These are phyloP conservation scores for Yamadazyma buinensis DNA, from an alignment of 1,139 yeast species.

Conservation along the genomic window DNA sequence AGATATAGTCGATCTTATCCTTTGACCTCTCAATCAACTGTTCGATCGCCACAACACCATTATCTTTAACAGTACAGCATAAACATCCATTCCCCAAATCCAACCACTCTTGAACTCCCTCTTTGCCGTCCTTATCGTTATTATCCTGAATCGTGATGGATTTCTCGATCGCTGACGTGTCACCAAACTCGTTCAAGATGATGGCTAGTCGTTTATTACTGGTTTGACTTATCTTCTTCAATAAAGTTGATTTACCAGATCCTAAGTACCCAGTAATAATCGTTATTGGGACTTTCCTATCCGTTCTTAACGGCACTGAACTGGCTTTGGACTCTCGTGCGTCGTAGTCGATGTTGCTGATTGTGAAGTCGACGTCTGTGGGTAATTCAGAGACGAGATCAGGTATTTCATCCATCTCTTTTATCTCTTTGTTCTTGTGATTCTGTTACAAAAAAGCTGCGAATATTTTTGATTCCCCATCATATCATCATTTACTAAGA, in stretches of 20 bases:
- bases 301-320: constrained; percentile 10
- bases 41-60: constrained; percentile 93
- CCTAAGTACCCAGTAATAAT: constrained; percentile 94
- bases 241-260: constrained; percentile 86
- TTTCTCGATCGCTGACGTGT: constrained; percentile 84
- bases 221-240: constrained; percentile 67
- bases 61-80: constrained; percentile 93
- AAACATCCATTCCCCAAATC: constrained; percentile 95
- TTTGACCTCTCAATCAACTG: constrained; percentile 71
- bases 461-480: too few species aligned
- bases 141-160: constrained; percentile 72
- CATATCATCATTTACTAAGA: too few species aligned
- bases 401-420: constrained; percentile 10
- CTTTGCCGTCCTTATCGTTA: constrained; percentile 41
- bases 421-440: too few species aligned
- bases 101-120: constrained; percentile 83
- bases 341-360: constrained; percentile 11
- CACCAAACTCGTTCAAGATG: constrained; percentile 87
- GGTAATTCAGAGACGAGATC: constrained; percentile 14
- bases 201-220: constrained; percentile 79
- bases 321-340: constrained; percentile 8
- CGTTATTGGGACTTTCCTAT: constrained; percentile 74
- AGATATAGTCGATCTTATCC: constrained; percentile 77
- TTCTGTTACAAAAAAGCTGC: too few species aligned
- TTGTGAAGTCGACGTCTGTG: constrained; percentile 6